Conservation (phyloP, 345 rosid species). For the Stellera chamaejasme region DNA sequence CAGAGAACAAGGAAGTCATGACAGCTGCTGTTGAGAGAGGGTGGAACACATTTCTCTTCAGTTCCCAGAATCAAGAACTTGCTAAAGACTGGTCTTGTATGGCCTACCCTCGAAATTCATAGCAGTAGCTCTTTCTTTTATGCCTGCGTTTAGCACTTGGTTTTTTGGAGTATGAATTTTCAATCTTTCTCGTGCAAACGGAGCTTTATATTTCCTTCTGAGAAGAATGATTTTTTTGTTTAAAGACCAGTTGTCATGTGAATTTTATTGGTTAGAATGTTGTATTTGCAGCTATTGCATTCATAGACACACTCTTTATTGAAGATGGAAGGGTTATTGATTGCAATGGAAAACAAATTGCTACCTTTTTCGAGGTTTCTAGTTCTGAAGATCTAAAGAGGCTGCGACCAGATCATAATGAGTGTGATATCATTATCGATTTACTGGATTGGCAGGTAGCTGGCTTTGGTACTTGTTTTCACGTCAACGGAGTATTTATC, state of each 20-base stretch:
- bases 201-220: too few relatives aligned
- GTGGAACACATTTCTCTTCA: slow-evolving; percentile 78
- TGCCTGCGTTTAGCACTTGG: not conserved
- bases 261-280: slow-evolving; percentile 10
- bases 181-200: too few relatives aligned
- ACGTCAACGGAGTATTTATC: not conserved
- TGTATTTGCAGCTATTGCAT: slow-evolving; percentile 50
- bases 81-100: slow-evolving; percentile 78
- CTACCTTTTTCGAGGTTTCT: slow-evolving; percentile 44
- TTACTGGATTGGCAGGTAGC: slow-evolving; percentile 77
- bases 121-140: slow-evolving; percentile 1
- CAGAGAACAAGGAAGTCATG: slow-evolving; percentile 64
- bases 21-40: slow-evolving; percentile 83
- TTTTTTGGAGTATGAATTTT: too few relatives aligned
- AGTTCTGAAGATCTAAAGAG: slow-evolving; percentile 49
- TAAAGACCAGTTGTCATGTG: too few relatives aligned
- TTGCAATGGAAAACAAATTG: slow-evolving; percentile 33
- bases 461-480: not conserved
- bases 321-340: slow-evolving; percentile 42
- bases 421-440: slow-evolving; percentile 48
- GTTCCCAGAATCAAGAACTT: slow-evolving; percentile 32
- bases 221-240: too few relatives aligned
- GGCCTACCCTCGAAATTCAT: not conserved
- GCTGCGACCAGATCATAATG: slow-evolving; percentile 41
- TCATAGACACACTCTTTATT: slow-evolving; percentile 51